Conservation (phyloP, 75 land plant species). For the Azolla pinnata region DNA sequence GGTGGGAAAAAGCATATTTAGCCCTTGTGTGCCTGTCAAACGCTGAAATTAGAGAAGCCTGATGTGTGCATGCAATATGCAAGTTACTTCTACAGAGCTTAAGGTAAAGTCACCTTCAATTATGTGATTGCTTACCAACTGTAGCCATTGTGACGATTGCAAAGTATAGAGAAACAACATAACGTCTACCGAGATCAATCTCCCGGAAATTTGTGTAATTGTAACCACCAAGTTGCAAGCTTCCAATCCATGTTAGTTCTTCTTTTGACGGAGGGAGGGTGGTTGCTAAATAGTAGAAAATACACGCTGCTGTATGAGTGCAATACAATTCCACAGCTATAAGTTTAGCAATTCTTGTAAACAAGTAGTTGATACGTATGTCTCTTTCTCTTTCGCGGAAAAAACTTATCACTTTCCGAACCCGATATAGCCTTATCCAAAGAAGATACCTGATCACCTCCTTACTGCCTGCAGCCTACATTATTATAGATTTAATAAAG, state of each 20-base stretch:
- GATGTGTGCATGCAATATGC: too few relatives aligned
- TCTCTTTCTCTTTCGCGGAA: constrained; percentile 33
- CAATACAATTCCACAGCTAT: constrained; percentile 41
- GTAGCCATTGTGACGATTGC: constrained; percentile 75
- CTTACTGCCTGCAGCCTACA: background rate
- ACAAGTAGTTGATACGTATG: constrained; percentile 35
- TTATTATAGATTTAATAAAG: background rate
- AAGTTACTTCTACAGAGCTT: too few relatives aligned
- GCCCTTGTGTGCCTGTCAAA: too few relatives aligned
- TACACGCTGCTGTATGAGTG: constrained; percentile 48
- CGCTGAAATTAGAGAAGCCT: too few relatives aligned
- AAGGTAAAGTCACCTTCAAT: too few relatives aligned
- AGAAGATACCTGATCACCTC: constrained; percentile 26
- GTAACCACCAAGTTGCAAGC: constrained; percentile 47
- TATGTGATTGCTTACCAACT: constrained; percentile 38
- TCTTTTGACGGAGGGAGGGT: constrained; percentile 26
- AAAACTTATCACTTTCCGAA: constrained; percentile 21
- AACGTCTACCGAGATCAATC: constrained; percentile 44
- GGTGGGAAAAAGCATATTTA: too few relatives aligned
- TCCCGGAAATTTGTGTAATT: constrained; percentile 43
- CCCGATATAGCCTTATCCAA: constrained; percentile 27
- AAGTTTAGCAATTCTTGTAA: constrained; percentile 33
- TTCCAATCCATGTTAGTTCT: constrained; percentile 59
- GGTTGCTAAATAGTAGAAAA: constrained; percentile 42
- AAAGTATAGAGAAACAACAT: constrained; percentile 54